Percentiles rank a stretch among this genome's conserved stretches.
Evolutionary conservation across 257 asterid genomes (phyloP).

Genomic region (Solanum peruvianum): DNA sequence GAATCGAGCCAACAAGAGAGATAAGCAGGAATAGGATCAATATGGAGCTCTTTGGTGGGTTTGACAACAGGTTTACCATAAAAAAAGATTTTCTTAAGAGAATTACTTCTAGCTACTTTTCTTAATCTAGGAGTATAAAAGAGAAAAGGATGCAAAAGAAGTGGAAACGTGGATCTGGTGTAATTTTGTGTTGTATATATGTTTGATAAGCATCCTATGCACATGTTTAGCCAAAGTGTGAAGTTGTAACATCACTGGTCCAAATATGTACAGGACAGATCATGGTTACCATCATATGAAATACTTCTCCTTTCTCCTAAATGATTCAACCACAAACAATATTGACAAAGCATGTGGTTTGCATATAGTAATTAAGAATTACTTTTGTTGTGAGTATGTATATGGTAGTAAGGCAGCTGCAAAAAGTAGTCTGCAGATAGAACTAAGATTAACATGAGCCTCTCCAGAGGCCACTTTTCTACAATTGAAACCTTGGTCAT

Average conservation of each 20-base stretch:
- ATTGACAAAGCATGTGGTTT: neutral
- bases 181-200: neutral
- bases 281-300: neutral
- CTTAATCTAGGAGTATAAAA: neutral
- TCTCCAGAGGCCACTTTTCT: neutral
- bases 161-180: neutral
- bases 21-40: neutral
- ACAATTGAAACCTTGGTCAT: neutral
- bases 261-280: neutral
- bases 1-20: neutral
- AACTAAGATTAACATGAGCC: neutral
- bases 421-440: neutral
- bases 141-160: neutral
- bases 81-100: neutral
- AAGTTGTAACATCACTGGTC: neutral
- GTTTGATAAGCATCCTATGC: neutral
- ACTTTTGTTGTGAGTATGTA: neutral
- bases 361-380: neutral
- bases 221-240: neutral
- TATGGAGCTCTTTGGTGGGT: neutral
- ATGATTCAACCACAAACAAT: neutral
- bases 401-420: neutral
- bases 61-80: neutral
- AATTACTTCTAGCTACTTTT: neutral
- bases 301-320: neutral